Conservation (phyloP, 164 flowering plant species). For the Warburgia ugandensis region DNA sequence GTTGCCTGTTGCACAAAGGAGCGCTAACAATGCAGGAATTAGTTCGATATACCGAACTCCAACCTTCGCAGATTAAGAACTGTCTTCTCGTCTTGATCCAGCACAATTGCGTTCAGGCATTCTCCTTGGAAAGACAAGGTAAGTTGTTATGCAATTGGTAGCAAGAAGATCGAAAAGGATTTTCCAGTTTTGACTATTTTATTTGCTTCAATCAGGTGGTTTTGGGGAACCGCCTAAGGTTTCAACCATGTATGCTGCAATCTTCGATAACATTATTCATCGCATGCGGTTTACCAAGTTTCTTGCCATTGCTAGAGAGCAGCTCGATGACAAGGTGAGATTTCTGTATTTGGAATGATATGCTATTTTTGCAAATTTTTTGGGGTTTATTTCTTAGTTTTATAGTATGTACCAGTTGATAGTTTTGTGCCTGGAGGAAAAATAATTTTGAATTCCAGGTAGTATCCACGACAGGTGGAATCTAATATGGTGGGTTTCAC, state of each 20-base stretch:
- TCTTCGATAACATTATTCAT: slow-evolving; percentile 69
- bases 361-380: not conserved
- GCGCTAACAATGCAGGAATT: slow-evolving; percentile 34
- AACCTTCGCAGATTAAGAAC: slow-evolving; percentile 37
- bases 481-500: not conserved
- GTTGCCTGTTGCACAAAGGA: slow-evolving; percentile 68
- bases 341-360: not conserved
- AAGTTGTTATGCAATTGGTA: not conserved
- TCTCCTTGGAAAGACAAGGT: slow-evolving; percentile 40
- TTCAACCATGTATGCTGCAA: slow-evolving; percentile 43
- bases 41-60: slow-evolving; percentile 39
- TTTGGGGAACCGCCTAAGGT: slow-evolving; percentile 24
- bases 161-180: not conserved
- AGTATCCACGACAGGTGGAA: not conserved
- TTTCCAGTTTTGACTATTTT: not conserved
- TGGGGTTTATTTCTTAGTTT: not conserved
- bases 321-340: slow-evolving; percentile 54
- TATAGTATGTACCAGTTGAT: not conserved
- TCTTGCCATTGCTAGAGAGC: slow-evolving; percentile 38
- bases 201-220: slow-evolving; percentile 25
- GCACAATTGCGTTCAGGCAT: slow-evolving; percentile 92
- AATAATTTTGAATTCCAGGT: not conserved
- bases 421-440: not conserved
- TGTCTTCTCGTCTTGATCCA: slow-evolving; percentile 75
- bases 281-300: slow-evolving; percentile 77